Evolutionary conservation across 208 protist genomes (phyloP).

Genomic region (Acanthamoeba lenticulata): DNA sequence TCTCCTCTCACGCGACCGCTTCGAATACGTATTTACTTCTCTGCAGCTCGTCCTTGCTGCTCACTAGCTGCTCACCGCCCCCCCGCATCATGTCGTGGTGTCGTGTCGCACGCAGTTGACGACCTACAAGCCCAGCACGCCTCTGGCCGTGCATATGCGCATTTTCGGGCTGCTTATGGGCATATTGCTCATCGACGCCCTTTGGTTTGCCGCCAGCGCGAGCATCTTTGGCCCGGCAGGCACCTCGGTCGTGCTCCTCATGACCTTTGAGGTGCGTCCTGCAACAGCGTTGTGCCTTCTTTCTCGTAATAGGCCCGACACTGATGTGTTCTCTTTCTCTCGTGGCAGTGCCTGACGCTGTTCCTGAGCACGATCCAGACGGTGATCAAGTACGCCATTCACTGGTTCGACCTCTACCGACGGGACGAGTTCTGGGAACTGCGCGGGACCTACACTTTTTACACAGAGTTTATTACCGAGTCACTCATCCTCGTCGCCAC

Average conservation of each 20-base stretch:
- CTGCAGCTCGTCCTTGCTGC: not conserved
- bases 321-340: not conserved
- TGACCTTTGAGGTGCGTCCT: slow-evolving; percentile 65
- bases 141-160: not conserved
- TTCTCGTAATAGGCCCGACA: not conserved
- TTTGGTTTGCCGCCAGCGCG: slow-evolving; percentile 12
- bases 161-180: slow-evolving; percentile 6
- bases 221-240: not conserved
- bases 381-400: slow-evolving; percentile 49
- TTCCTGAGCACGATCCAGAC: slow-evolving; percentile 61
- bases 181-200: not conserved
- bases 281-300: not conserved
- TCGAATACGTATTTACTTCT: slow-evolving; percentile 35
- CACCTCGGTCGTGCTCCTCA: slow-evolving; percentile 7
- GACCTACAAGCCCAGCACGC: slow-evolving; percentile 2
- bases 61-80: not conserved
- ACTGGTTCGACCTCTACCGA: not conserved
- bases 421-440: slow-evolving; percentile 59
- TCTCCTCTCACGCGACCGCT: slow-evolving; percentile 41
- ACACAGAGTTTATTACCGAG: slow-evolving; percentile 65
- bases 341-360: slow-evolving; percentile 28
- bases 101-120: not conserved
- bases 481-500: slow-evolving; percentile 54
- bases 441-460: slow-evolving; percentile 40
- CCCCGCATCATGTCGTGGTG: not conserved